Evolutionary conservation across 768 basidiomycete species (phyloP).

Genomic region (Amanita phalloides): DNA sequence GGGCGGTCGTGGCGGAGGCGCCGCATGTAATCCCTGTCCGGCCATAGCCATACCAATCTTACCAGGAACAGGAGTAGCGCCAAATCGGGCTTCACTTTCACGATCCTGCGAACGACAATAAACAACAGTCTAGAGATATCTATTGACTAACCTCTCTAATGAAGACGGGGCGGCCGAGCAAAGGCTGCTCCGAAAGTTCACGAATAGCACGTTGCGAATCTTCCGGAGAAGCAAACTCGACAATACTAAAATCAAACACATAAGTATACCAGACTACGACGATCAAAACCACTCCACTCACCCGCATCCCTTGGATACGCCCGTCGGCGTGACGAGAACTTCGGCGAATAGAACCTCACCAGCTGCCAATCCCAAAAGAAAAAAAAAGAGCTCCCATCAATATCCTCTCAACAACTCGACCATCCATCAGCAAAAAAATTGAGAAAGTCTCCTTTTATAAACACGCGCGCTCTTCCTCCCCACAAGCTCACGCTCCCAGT

Average conservation of each 20-base stretch:
- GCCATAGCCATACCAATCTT: conserved; percentile 96
- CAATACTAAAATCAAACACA: conserved; percentile 49
- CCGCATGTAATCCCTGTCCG: conserved; percentile 73
- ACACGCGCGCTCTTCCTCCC: conserved; percentile 22
- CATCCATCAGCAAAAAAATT: conserved; percentile 35
- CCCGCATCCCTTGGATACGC: conserved; percentile 99
- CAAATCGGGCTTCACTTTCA: conserved; percentile 92
- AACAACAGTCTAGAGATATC: neutral
- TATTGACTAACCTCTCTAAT: conserved; percentile 72
- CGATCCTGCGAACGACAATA: conserved; percentile 62
- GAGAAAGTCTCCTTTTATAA: conserved; percentile 17
- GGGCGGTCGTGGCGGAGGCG: conserved; percentile 74
- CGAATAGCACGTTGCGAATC: conserved; percentile 84
- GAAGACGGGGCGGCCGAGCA: conserved; percentile 93
- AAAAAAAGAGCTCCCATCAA: conserved; percentile 80
- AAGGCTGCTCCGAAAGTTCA: conserved; percentile 78
- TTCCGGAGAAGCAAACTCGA: conserved; percentile 87
- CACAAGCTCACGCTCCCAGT: conserved; percentile 29
- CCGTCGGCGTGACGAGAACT: conserved; percentile 93
- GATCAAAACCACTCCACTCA: conserved; percentile 31
- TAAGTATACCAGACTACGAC: neutral
- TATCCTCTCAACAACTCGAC: conserved; percentile 71
- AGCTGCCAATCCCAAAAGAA: conserved; percentile 87
- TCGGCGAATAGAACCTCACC: conserved; percentile 99
- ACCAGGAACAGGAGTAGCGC: conserved; percentile 89